These are phyloP conservation scores for Geotrichum ghanense DNA, from an alignment of 805 yeast genomes.

Conservation along the genomic window DNA sequence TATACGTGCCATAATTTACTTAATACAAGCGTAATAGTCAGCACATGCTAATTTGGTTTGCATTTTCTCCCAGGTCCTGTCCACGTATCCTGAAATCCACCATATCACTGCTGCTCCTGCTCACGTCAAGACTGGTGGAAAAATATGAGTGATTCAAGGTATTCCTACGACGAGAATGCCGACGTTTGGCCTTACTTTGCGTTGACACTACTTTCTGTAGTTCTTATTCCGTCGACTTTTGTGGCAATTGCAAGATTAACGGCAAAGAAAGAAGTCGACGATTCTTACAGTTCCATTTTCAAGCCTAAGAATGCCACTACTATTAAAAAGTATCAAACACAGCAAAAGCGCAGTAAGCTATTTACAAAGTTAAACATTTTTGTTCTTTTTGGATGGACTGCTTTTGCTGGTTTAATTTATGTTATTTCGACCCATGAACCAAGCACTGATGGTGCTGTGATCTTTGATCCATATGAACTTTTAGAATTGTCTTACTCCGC, in stretches of 20 bases:
- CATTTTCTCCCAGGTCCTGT: no score
- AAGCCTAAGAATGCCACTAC: constrained; percentile 14
- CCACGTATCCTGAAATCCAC: constrained; percentile 1
- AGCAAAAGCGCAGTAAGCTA: constrained; percentile 18
- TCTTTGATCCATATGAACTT: constrained; percentile 86
- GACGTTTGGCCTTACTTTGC: constrained; percentile 92
- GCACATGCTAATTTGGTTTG: no score
- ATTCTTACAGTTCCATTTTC: constrained; percentile 12
- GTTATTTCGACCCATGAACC: constrained; percentile 28
- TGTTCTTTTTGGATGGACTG: constrained; percentile 49
- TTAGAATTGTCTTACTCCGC: constrained; percentile 63
- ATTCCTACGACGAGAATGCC: constrained; percentile 77
- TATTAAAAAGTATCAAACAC: constrained; percentile 16
- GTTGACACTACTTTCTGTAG: constrained; percentile 56
- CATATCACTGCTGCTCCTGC: neutral
- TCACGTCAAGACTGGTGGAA: neutral
- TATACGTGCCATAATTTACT: no score
- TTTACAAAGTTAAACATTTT: constrained; percentile 26
- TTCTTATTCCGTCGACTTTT: constrained; percentile 52
- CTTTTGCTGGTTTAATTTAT: constrained; percentile 32
- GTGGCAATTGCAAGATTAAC: constrained; percentile 10
- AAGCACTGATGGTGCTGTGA: constrained; percentile 23
- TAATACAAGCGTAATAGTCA: no score
- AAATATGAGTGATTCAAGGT: constrained; percentile 41
- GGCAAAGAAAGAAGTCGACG: constrained; percentile 16